Base-by-base conservation (phyloP, 73 alveolate genomes). In the Uronychia setigera region DNA sequence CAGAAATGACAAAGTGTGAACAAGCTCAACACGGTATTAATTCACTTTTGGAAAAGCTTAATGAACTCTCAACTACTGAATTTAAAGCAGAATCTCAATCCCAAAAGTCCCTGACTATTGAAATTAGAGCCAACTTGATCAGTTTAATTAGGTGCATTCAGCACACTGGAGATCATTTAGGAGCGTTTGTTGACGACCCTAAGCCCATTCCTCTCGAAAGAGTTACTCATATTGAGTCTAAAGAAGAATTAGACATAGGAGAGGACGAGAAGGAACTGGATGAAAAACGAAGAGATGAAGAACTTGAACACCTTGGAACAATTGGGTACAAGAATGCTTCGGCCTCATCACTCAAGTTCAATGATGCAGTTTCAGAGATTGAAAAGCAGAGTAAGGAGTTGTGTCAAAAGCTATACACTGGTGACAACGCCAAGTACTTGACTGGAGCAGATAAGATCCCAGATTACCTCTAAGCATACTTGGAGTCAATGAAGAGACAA, bases 1-100 rank as follows among this genome's bases (percentile, higher is more conserved):
- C 96, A 29, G 98, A 95, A 59, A 97, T 95, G 97, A 94, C 97
- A 27, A 97, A 97, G 92, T 97, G 99, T 80, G 98, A 97, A 82
- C 90, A 87, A 60, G 98, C 99, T n/a, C 95, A 97, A 82, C 93
- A 88, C 74, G 99, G 99, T 27, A 81, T 97, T 31, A 88, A 89
- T 1, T 79, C 78, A n/a, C 80, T 94, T 80, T 84, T 93, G 33
- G 94, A 91, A 29, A 58, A 92, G 33, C 81, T 96, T 34, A 80
- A 58, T 58, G 87, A 92, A 35, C 81, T 89, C 33, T 81, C 89
- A 26, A 81, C 87, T 32, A 82, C 77, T 58, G 89, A 85, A 75
- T 80, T 86, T 46, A 76, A 74, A 1, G 85, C 93, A 35, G 92
- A 91, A 1, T 57, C 81, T 32, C 77, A 80, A 29, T 67, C 79